Base-by-base conservation (phyloP, 2,329 filamentous ascomycete species). In the Neonectria magnoliae region DNA sequence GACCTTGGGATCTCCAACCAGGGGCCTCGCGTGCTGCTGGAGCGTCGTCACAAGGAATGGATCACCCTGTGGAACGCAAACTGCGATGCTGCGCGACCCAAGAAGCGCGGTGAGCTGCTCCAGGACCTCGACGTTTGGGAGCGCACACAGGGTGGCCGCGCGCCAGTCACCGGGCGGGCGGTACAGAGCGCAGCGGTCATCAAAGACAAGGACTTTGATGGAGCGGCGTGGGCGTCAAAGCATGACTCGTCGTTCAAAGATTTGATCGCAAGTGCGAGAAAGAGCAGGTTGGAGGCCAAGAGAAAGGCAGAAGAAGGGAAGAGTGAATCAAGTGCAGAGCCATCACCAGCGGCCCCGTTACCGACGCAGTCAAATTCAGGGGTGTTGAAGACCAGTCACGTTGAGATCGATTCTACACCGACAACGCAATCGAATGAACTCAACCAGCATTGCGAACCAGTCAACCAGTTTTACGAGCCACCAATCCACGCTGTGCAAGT, bases 31-130 rank as follows among this genome's bases (percentile, higher is more conserved):
- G 81, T 85, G 50, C 83, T 94, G 1, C 83, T 98, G 58, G 91
- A 95, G 76, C 87, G 86, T 69, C 88, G 97, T 18, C 94, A 98
- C 74, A 93, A 88, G 25, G 96, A 99, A 78, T 99, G 94, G 94
- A 86, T 96, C 56, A 98, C 96, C 41, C 81, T 99, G 18, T 98
- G 93, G 91, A 99, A 99, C 77, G 93, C 97, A 11, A 99, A 99
- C 76, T 97, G 94, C 79, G 96, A 99, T 78, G 91, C 94, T 2
- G 87, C 87, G 38, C 82, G 83, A 2, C 93, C 93, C 0, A 92
- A 91, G 75, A 83, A 84, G 11, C 93, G 92, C 68, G 75, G 81
- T 7, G 90, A 96, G 62, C 79, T 99, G 5, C 79, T 97, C 16
- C 88, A 87, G 14, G 95, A 98, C 65, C 78, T 99, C 13, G 91